Evolutionary conservation across 2,329 filamentous ascomycete genomes (phyloP).

Genomic region (Aspergillus texensis): DNA sequence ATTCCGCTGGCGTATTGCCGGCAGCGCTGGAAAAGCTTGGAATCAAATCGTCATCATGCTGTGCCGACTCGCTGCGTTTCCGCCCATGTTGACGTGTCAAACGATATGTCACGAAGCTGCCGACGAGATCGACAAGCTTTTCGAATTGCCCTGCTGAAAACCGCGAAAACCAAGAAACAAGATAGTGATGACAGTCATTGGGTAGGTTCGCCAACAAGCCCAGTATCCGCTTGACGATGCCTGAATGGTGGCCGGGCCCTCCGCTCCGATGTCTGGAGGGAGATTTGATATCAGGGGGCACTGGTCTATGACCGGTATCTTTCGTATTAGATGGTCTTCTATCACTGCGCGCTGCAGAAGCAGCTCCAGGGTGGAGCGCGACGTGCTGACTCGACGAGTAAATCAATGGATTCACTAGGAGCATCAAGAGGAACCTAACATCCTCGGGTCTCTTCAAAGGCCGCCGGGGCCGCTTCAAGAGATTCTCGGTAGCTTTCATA

Average conservation of each 20-base stretch:
- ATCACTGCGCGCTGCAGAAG: constrained; percentile 25
- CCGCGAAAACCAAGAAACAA: constrained; percentile 77
- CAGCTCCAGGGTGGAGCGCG: constrained; percentile 16
- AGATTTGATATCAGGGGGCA: constrained; percentile 18
- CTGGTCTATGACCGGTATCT: constrained; percentile 20
- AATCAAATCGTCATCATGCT: constrained; percentile 61
- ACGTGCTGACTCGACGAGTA: constrained; percentile 47
- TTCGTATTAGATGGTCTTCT: constrained; percentile 34
- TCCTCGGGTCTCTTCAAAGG: constrained; percentile 69
- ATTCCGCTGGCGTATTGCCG: constrained; percentile 65
- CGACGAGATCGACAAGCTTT: constrained; percentile 73
- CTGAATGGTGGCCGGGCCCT: constrained; percentile 70
- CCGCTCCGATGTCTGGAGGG: constrained; percentile 27
- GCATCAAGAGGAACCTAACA: constrained; percentile 74
- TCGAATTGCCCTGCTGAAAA: constrained; percentile 70
- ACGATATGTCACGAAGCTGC: constrained; percentile 79
- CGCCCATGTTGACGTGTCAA: constrained; percentile 72
- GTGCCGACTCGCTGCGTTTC: constrained; percentile 61
- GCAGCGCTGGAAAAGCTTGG: constrained; percentile 71
- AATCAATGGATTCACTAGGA: constrained; percentile 78
- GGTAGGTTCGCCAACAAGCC: constrained; percentile 78
- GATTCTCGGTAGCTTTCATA: constrained; percentile 75
- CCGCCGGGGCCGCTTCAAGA: constrained; percentile 78
- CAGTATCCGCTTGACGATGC: constrained; percentile 81
- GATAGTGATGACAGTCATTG: constrained; percentile 72